Evolutionary conservation across 352 stramenopile species (phyloP).

Genomic region (Saprolegnia diclina): DNA sequence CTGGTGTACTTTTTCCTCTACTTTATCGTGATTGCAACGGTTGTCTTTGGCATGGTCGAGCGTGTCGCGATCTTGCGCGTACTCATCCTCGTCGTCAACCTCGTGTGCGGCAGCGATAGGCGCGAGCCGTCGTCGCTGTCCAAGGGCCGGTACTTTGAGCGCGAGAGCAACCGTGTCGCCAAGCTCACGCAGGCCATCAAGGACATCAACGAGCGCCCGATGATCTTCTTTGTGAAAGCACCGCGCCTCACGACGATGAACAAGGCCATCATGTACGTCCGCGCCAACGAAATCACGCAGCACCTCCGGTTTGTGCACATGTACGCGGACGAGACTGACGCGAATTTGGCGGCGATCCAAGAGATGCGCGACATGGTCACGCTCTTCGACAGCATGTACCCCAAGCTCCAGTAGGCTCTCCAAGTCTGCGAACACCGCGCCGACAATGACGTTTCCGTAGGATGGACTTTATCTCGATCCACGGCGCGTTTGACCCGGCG

Average conservation of each 20-base stretch:
- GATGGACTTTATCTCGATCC: conserved; percentile 61
- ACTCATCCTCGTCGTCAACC: conserved; percentile 49
- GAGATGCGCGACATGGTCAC: conserved; percentile 38
- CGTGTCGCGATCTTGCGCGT: conserved; percentile 70
- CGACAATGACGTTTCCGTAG: too few species aligned
- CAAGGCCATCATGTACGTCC: conserved; percentile 92
- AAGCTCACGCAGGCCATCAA: conserved; percentile 28
- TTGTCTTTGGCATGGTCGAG: conserved; percentile 79
- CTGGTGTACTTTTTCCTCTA: conserved; percentile 79
- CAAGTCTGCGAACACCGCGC: too few species aligned
- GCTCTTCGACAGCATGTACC: conserved; percentile 87
- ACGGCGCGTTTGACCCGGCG: conserved; percentile 57
- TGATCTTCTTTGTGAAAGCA: conserved; percentile 89
- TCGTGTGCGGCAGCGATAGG: background rate
- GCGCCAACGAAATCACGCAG: conserved; percentile 87
- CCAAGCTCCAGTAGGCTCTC: conserved; percentile 84
- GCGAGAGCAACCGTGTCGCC: background rate
- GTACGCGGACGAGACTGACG: conserved; percentile 32
- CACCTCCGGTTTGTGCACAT: conserved; percentile 87
- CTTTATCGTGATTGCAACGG: conserved; percentile 52
- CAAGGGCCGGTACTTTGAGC: conserved; percentile 32
- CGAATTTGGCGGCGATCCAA: conserved; percentile 1
- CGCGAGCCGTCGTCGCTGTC: background rate
- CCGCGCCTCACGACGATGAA: conserved; percentile 85
- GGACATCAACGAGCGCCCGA: conserved; percentile 63